Percentiles rank a stretch among this genome's conserved stretches.
Evolutionary conservation across 106 monocot species (phyloP).

Genomic region (Hemerocallis citrina): DNA sequence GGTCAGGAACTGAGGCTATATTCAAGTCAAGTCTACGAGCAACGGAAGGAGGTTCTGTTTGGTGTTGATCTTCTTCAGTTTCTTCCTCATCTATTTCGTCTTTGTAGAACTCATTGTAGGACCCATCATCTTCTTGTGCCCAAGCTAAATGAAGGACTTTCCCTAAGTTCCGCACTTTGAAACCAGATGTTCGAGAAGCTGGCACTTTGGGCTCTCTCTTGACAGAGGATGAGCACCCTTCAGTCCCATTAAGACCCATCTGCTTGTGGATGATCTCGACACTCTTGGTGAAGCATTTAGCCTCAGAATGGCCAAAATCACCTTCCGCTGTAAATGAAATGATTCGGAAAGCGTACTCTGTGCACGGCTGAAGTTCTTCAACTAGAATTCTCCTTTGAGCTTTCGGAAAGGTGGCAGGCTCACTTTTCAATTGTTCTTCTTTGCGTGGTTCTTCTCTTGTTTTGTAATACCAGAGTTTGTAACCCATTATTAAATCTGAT

Average conservation of each 20-base stretch:
- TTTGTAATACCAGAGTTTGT: conserved; percentile 79
- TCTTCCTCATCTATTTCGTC: conserved; percentile 50
- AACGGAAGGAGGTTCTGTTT: conserved; percentile 18
- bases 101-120: conserved; percentile 46
- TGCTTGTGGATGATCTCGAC: conserved; percentile 58
- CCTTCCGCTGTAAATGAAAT: conserved; percentile 81
- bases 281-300: conserved; percentile 85
- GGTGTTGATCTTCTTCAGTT: conserved; percentile 54
- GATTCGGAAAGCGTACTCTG: conserved; percentile 79
- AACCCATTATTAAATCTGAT: conserved; percentile 44
- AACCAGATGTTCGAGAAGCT: conserved; percentile 44
- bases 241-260: conserved; percentile 19
- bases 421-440: conserved; percentile 31
- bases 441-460: conserved; percentile 38
- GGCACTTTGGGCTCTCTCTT: conserved; percentile 32
- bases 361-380: conserved; percentile 80
- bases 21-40: conserved; percentile 62
- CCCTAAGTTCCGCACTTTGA: conserved; percentile 79
- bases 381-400: conserved; percentile 65
- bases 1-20: conserved; percentile 66
- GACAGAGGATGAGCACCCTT: conserved; percentile 31
- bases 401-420: conserved; percentile 62
- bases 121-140: conserved; percentile 74
- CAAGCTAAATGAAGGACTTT: conserved; percentile 60
- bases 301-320: conserved; percentile 81